phyloP scores from a whole-genome alignment of 495 filamentous ascomycete species.

The Penicillium cinerascens region DNA sequence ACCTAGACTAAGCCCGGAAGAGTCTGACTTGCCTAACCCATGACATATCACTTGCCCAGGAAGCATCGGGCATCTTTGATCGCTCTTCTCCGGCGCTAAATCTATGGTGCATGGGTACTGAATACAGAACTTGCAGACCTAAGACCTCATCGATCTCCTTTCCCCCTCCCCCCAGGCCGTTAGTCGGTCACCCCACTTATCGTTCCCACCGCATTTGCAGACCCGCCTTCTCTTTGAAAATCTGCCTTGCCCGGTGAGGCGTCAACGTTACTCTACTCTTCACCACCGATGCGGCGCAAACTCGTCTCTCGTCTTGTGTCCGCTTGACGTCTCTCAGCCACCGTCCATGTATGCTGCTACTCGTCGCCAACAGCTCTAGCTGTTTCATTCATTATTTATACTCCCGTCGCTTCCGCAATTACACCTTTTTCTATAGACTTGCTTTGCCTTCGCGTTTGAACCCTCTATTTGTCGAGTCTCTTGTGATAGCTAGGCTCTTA shows the following conservation, averaged over 20 bases:
- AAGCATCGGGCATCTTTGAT: constrained; percentile 14
- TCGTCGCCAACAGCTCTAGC: constrained; percentile 20
- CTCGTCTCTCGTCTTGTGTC: constrained; percentile 24
- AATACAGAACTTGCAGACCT: constrained; percentile 23
- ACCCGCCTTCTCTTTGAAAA: constrained; percentile 18
- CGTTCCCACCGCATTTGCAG: constrained; percentile 28
- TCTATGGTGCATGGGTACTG: constrained; percentile 14
- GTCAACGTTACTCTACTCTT: constrained; percentile 23
- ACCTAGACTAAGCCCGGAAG: not conserved
- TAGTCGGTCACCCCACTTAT: constrained; percentile 21
- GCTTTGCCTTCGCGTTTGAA: constrained; percentile 3
- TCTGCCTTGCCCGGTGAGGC: constrained; percentile 41
- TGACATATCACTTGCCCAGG: constrained; percentile 13
- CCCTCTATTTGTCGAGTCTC: not conserved
- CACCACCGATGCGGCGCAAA: constrained; percentile 25
- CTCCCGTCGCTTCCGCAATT: constrained; percentile 6
- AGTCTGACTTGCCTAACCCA: constrained; percentile 1
- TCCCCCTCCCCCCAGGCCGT: constrained; percentile 24
- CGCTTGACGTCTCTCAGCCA: constrained; percentile 29
- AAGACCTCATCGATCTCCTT: constrained; percentile 29
- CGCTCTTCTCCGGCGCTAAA: constrained; percentile 36
- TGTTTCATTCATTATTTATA: constrained; percentile 28
- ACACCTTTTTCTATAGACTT: constrained; percentile 9
- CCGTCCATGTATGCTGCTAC: constrained; percentile 26
- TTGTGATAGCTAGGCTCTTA: not conserved